Evolutionary conservation across 2,329 filamentous ascomycete genomes (phyloP).

Genomic region (Elsinoe arachidis): DNA sequence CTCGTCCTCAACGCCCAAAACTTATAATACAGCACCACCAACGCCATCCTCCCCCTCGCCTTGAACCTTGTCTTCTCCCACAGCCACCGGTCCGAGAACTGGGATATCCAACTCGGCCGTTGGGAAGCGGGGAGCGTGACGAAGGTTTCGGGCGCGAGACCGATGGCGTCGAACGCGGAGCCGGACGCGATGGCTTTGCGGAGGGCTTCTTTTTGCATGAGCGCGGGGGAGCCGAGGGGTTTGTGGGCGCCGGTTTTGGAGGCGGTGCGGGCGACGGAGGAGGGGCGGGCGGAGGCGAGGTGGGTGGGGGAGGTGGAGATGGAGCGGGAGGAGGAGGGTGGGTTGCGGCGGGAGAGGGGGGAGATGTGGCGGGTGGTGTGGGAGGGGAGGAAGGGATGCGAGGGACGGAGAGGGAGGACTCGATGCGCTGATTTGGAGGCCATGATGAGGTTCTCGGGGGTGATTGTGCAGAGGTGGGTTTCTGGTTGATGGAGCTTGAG

Average conservation of each 20-base stretch:
- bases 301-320: neutral
- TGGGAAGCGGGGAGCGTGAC: conserved; percentile 23
- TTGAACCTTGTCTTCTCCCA: conserved; percentile 13
- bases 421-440: neutral
- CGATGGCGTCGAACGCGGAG: conserved; percentile 32
- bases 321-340: neutral
- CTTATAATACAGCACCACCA: neutral
- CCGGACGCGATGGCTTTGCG: conserved; percentile 16
- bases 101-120: conserved; percentile 18
- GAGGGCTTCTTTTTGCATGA: neutral
- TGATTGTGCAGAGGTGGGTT: neutral
- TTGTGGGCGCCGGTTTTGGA: neutral
- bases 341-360: neutral
- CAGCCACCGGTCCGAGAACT: conserved; percentile 13
- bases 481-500: neutral
- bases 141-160: conserved; percentile 33
- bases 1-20: conserved; percentile 2
- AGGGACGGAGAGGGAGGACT: neutral
- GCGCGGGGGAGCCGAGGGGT: neutral
- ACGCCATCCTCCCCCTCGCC: neutral
- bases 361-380: neutral
- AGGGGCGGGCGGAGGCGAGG: neutral
- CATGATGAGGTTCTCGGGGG: neutral
- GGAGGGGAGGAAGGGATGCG: neutral
- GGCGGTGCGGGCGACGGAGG: neutral